These are phyloP conservation scores for Cytospora schulzeri DNA, from an alignment of 2,329 filamentous ascomycete genomes.

Conservation along the genomic window DNA sequence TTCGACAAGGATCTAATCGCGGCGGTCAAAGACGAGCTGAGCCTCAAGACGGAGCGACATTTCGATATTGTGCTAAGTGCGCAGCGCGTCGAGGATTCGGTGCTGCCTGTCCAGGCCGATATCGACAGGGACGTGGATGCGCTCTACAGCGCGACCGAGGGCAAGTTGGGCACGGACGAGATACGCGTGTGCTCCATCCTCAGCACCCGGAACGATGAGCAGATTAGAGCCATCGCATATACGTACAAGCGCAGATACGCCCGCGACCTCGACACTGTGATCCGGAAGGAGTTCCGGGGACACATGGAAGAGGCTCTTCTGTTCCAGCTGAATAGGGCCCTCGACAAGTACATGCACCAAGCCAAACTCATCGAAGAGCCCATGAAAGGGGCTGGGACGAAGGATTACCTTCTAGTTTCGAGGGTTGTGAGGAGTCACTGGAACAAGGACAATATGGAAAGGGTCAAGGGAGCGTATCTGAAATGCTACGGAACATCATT, in stretches of 20 bases:
- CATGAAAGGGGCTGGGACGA: constrained; percentile 87
- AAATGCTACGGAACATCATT: constrained; percentile 71
- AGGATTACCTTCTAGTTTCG: constrained; percentile 76
- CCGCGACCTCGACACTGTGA: constrained; percentile 68
- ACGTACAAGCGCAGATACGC: constrained; percentile 75
- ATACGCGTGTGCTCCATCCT: constrained; percentile 79
- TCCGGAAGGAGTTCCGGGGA: constrained; percentile 80
- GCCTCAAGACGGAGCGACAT: constrained; percentile 81
- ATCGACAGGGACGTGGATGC: constrained; percentile 76
- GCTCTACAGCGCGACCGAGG: constrained; percentile 77
- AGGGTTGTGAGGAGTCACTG: constrained; percentile 83
- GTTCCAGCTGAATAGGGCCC: constrained; percentile 74
- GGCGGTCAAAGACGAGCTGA: constrained; percentile 77
- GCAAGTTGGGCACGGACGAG: constrained; percentile 71
- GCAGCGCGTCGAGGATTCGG: constrained; percentile 74
- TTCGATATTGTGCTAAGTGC: constrained; percentile 81
- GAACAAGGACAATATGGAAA: constrained; percentile 73
- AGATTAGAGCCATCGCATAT: constrained; percentile 79
- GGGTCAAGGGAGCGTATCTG: constrained; percentile 77
- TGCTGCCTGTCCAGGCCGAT: constrained; percentile 71
- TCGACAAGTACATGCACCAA: constrained; percentile 82
- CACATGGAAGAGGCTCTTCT: constrained; percentile 89
- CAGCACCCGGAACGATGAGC: constrained; percentile 73
- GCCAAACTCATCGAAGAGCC: constrained; percentile 79
- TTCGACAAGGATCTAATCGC: constrained; percentile 69